Conservation (phyloP, 164 flowering plant genomes). For the Liquidambar formosana region DNA sequence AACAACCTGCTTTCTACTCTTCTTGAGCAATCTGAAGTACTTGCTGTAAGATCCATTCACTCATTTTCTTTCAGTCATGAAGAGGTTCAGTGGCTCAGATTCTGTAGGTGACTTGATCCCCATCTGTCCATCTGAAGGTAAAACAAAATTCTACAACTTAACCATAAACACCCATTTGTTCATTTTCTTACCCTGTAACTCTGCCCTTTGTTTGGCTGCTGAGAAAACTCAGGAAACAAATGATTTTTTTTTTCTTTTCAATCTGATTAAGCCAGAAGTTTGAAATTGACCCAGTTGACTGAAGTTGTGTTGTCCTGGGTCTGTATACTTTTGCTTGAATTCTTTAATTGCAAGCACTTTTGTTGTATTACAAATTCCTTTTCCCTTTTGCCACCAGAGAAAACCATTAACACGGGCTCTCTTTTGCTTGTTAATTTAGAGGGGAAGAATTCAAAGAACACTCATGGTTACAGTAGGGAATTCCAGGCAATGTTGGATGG, state of each 20-base stretch:
- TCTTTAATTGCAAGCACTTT: no score
- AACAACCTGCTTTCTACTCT: no score
- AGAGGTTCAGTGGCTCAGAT: constrained; percentile 18
- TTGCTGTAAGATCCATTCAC: no score
- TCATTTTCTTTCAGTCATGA: constrained; percentile 12
- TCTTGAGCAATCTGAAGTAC: no score
- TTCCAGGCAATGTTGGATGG: constrained; percentile 38
- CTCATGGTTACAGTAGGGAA: constrained; percentile 25
- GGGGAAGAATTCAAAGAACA: constrained; percentile 8
- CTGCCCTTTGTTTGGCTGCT: not conserved
- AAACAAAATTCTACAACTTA: not conserved
- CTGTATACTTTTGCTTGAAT: no score
- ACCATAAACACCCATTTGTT: not conserved
- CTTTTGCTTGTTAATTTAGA: constrained; percentile 11
- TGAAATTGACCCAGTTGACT: no score
- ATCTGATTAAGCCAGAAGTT: no score
- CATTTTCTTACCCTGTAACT: not conserved
- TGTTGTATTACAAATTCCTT: no score
- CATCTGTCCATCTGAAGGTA: constrained; percentile 25
- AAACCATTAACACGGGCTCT: not conserved
- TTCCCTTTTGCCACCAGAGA: no score
- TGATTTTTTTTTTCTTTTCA: not conserved
- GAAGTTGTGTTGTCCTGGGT: not conserved
- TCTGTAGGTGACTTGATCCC: constrained; percentile 17
- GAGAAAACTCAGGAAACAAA: not conserved